Conservation (phyloP, 2,329 filamentous ascomycete genomes). For the Talaromyces sp. region DNA sequence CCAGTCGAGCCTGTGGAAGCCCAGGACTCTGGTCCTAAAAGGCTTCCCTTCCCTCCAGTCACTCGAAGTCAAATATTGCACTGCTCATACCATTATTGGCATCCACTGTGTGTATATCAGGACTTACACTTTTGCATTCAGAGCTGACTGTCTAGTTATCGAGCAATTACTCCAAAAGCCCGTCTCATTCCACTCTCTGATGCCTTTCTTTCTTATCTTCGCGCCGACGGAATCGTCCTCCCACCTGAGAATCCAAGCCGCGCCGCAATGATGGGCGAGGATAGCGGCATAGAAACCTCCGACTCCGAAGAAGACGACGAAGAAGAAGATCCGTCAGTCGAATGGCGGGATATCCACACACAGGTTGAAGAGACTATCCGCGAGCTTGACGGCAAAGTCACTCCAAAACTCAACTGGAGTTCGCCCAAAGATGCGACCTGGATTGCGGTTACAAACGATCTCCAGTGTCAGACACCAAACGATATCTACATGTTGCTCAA, state of each 20-base stretch:
- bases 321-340: slow-evolving; percentile 52
- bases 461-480: slow-evolving; percentile 83
- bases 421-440: slow-evolving; percentile 93
- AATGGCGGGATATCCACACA: slow-evolving; percentile 69
- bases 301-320: slow-evolving; percentile 54
- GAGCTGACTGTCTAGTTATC: slow-evolving; percentile 56
- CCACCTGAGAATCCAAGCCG: slow-evolving; percentile 49
- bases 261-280: slow-evolving; percentile 36
- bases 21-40: slow-evolving; percentile 18
- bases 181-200: slow-evolving; percentile 73
- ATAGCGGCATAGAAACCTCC: slow-evolving; percentile 59
- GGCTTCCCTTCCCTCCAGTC: slow-evolving; percentile 74
- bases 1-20: slow-evolving; percentile 18
- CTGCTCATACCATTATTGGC: slow-evolving; percentile 93
- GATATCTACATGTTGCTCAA: slow-evolving; percentile 94
- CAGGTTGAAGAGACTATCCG: slow-evolving; percentile 72
- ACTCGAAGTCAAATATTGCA: slow-evolving; percentile 84
- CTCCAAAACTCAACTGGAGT: slow-evolving; percentile 96
- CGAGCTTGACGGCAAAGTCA: slow-evolving; percentile 79
- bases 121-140: background rate
- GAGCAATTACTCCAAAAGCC: slow-evolving; percentile 77
- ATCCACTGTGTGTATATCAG: slow-evolving; percentile 58
- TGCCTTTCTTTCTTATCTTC: slow-evolving; percentile 79
- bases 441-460: slow-evolving; percentile 82
- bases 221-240: slow-evolving; percentile 86